Base-by-base conservation (phyloP, 1,139 yeast species). In the Debaryomycetaceae sp. region DNA sequence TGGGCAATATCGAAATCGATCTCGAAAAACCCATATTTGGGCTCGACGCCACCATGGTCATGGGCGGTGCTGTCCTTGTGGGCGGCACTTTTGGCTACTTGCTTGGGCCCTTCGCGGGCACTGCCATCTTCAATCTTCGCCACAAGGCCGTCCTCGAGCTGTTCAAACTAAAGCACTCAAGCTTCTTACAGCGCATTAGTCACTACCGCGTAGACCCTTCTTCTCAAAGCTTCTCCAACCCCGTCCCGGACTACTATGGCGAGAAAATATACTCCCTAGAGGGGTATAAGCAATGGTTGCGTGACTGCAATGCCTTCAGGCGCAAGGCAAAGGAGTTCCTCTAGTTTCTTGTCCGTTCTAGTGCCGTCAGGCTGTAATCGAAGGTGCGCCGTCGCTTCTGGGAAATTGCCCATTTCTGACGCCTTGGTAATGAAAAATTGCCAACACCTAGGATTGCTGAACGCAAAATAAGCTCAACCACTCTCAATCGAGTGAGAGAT, bases 231-330 rank as follows among this genome's bases (percentile, higher is more conserved):
- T 78, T 85, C 55, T 73, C 90, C 36, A 90, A 90, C 55, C 98
- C 97, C 8, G 94, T 90, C 25, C 96, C 97, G 13, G 98, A 90
- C 53, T 92, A 86, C 58, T 90, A 90, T 49, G 98, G 98, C 21
- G 98, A 90, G 58, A 82, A 83, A 55, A 87, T 90, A 38, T 85
- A 86, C 34, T 79, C 93, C 26, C 58, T 87, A 49, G 73, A 75
- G 44, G 90, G 77, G 41, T 90, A 90, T 57, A 79, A 86, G 55
- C 92, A 83, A 51, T 90, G 98, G 98, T 68, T 90, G 44, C 74
- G 97, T 47, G 97, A 90, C 53, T 83, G 95, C 45, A 79, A 83
- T 48, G 90, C 94, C 16, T 90, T 79, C 62, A 74, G 77, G 49
- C 77, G 92, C 62, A 86, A 85, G 62, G 69, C 87, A 14, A 73